Evolutionary conservation across 345 rosid genomes (phyloP).

Genomic region (Acer negundo): DNA sequence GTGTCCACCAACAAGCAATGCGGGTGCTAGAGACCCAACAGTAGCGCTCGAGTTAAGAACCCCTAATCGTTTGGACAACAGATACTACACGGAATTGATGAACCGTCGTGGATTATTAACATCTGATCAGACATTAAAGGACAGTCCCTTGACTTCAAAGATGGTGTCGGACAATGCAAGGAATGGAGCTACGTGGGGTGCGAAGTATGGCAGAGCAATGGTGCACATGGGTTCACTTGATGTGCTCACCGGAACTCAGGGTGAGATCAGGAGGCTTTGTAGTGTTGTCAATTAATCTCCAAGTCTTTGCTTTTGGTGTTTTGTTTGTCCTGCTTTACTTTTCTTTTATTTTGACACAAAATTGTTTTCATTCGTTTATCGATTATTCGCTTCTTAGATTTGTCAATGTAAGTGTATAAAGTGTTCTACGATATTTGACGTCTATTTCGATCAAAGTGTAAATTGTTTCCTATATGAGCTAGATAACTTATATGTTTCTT

Average conservation of each 20-base stretch:
- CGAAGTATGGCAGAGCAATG: slow-evolving; percentile 42
- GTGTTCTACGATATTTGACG: neutral
- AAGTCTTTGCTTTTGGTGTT: neutral
- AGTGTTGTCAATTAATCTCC: slow-evolving; percentile 22
- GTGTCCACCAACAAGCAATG: slow-evolving; percentile 26
- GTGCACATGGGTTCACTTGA: slow-evolving; percentile 43
- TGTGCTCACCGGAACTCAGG: slow-evolving; percentile 32
- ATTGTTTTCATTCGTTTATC: neutral
- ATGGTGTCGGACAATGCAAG: slow-evolving; percentile 32
- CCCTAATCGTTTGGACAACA: slow-evolving; percentile 37
- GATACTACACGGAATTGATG: slow-evolving; percentile 36
- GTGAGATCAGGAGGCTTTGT: slow-evolving; percentile 45
- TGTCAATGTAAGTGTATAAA: neutral
- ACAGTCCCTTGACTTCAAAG: slow-evolving; percentile 24
- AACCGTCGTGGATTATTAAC: slow-evolving; percentile 35
- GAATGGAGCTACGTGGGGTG: slow-evolving; percentile 23
- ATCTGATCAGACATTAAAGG: slow-evolving; percentile 41
- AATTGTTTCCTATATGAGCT: neutral
- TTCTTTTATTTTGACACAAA: neutral
- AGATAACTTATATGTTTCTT: neutral
- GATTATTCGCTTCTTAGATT: neutral
- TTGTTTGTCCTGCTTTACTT: neutral
- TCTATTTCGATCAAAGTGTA: neutral
- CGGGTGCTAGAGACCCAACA: neutral
- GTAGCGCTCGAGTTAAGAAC: slow-evolving; percentile 32